These are phyloP conservation scores for Lichtheimia hyalospora DNA, from an alignment of 371 early-diverging fungal species.

Conservation along the genomic window DNA sequence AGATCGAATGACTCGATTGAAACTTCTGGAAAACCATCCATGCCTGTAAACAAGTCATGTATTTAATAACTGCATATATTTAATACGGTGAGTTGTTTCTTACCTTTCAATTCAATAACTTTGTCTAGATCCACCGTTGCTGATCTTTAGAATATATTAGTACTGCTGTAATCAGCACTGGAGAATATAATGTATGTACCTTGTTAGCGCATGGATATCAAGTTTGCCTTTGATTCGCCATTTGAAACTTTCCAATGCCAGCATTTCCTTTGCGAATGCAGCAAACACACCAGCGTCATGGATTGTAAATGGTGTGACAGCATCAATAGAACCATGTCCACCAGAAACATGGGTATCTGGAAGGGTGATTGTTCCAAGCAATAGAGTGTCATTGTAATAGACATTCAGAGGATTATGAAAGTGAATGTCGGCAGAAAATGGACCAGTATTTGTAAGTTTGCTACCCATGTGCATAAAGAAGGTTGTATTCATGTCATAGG, in stretches of 20 bases:
- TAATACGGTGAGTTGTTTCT: slow-evolving; percentile 9
- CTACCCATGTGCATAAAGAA: slow-evolving; percentile 48
- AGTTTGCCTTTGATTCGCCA: slow-evolving; percentile 52
- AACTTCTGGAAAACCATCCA: slow-evolving; percentile 51
- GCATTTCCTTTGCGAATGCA: slow-evolving; percentile 46
- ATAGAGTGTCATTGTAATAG: slow-evolving; percentile 33
- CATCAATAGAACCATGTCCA: slow-evolving; percentile 39
- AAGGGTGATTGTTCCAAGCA: slow-evolving; percentile 40
- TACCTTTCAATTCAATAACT: slow-evolving; percentile 17
- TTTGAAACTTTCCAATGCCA: slow-evolving; percentile 41
- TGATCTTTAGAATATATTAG: slow-evolving; percentile 22
- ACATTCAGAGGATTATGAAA: slow-evolving; percentile 53
- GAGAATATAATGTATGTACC: too few species aligned
- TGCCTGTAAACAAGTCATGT: slow-evolving; percentile 16
- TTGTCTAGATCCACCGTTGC: slow-evolving; percentile 35
- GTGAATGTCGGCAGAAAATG: slow-evolving; percentile 51
- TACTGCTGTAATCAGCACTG: too few species aligned
- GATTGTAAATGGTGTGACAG: slow-evolving; percentile 36
- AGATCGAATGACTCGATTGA: slow-evolving; percentile 49
- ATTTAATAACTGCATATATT: too few species aligned
- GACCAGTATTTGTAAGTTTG: slow-evolving; percentile 52
- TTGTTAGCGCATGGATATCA: slow-evolving; percentile 49
- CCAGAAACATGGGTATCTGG: slow-evolving; percentile 43
- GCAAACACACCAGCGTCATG: slow-evolving; percentile 37
- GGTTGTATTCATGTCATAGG: slow-evolving; percentile 27